Evolutionary conservation across 768 basidiomycete genomes (phyloP), one percentile per base, ranked within the genome.

Genomic region (Neoboletus subvelutipes): DNA sequence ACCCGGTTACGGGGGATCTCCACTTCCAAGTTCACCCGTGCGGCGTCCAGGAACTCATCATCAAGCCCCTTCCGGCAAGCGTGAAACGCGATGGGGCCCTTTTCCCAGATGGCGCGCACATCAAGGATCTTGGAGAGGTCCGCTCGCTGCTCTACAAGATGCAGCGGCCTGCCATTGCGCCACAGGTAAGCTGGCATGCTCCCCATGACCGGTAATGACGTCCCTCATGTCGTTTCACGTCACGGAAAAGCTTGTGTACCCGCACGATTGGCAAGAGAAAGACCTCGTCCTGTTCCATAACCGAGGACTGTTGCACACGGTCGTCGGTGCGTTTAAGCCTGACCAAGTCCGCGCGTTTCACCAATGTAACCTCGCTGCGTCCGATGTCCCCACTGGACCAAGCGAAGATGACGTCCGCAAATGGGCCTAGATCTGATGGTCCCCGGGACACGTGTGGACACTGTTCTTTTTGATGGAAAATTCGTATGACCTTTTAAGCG

Each of bases 11-110:
- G 13, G 85, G 86, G 26, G 76, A 77, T 2, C 79, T 98, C 22
- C 91, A 95, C 69, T 86, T 95, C 75, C 84, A 98, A 68, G 94
- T 96, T 5, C 94, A 96, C 69, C 93, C 90, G 5, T 90, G 88
- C 63, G 92, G 85, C 31, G 84, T 72, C 1, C 72, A 77, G 37
- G 84, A 88, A 63, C 78, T 95, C 33, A 59, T 86, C 52, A 76
- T 97, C 60, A 82, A 83, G 18, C 83, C 92, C 15, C 80, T 95
- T 0, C 90, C 92, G 0, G 76, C 73, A 45, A 81, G 81, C 24
- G 80, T 81, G 0, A 73, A 73, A 29, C 78, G 80, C 13, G 80
- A 85, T 41, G 85, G 79, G 1, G 85, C 89, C 4, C 76, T 94
- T 1, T 94, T 86, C 73, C 94, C 94, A 6, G 87, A 94, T 58